These are phyloP conservation scores for Actinomortierella ambigua DNA, from an alignment of 371 early-diverging fungal genomes.

Conservation along the genomic window DNA sequence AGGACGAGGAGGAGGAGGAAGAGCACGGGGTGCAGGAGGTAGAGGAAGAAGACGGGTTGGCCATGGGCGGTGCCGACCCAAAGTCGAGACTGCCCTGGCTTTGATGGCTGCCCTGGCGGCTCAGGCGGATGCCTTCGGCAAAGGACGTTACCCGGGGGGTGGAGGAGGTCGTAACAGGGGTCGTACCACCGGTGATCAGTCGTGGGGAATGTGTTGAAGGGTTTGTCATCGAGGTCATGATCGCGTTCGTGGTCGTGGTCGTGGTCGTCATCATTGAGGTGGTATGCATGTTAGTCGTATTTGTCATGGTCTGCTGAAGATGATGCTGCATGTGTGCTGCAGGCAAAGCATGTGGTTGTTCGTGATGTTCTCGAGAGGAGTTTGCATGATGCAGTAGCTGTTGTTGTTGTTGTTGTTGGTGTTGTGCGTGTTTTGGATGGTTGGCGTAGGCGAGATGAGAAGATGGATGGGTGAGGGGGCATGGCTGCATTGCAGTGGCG, in stretches of 20 bases:
- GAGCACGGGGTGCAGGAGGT: no score
- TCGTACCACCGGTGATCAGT: not conserved
- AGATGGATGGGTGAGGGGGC: not conserved
- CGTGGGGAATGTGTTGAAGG: not conserved
- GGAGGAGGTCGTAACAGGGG: slow-evolving; percentile 1
- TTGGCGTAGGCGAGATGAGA: not conserved
- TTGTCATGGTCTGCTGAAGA: no score
- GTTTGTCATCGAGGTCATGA: not conserved
- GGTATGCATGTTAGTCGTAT: no score
- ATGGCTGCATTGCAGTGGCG: not conserved
- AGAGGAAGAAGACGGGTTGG: no score
- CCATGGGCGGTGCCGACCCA: not conserved
- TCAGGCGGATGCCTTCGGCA: slow-evolving; percentile 22
- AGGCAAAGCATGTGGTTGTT: no score
- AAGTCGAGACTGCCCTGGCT: not conserved
- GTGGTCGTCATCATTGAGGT: not conserved
- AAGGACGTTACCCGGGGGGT: slow-evolving; percentile 8
- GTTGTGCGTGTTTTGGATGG: not conserved
- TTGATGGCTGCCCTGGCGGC: slow-evolving; percentile 1
- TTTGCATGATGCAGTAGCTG: not conserved
- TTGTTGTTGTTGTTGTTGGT: not conserved
- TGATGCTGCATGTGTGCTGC: no score
- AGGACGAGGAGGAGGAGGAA: no score
- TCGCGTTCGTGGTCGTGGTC: not conserved
- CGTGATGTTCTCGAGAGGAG: no score